Conservation (phyloP, 2,329 filamentous ascomycete genomes). For the Zymoseptoria tritici region DNA sequence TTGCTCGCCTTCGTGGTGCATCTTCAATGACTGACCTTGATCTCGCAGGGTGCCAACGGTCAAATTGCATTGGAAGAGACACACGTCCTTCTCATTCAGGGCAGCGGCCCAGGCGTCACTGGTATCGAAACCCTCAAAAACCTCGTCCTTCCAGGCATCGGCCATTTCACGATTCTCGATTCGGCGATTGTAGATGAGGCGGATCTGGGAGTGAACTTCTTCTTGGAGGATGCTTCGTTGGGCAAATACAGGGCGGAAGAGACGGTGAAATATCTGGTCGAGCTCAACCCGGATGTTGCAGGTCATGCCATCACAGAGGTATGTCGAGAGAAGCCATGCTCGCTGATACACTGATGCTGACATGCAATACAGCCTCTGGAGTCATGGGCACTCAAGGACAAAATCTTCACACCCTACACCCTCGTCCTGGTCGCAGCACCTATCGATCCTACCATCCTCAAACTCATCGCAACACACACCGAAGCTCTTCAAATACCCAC, state of each 20-base stretch:
- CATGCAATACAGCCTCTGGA: slow-evolving; percentile 35
- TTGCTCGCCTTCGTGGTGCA: background rate
- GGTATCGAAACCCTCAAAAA: slow-evolving; percentile 94
- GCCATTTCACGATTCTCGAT: slow-evolving; percentile 85
- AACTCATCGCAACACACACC: slow-evolving; percentile 44
- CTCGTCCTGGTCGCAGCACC: slow-evolving; percentile 57
- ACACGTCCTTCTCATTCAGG: slow-evolving; percentile 74
- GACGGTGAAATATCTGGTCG: slow-evolving; percentile 67
- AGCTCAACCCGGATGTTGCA: slow-evolving; percentile 87
- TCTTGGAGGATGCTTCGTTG: slow-evolving; percentile 70
- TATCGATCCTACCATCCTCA: slow-evolving; percentile 46
- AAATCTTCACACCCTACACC: slow-evolving; percentile 44
- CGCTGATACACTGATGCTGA: slow-evolving; percentile 31
- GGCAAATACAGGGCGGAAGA: slow-evolving; percentile 73
- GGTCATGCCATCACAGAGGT: slow-evolving; percentile 61
- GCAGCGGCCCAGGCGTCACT: slow-evolving; percentile 77
- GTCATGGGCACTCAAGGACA: slow-evolving; percentile 36
- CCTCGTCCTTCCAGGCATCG: slow-evolving; percentile 87
- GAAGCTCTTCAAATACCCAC: slow-evolving; percentile 59
- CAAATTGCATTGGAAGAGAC: slow-evolving; percentile 86
- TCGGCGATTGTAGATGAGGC: slow-evolving; percentile 66
- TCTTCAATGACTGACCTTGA: background rate
- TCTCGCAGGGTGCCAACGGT: slow-evolving; percentile 61
- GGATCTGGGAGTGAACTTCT: slow-evolving; percentile 95
- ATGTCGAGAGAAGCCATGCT: slow-evolving; percentile 14